Evolutionary conservation across 352 stramenopile genomes (phyloP), one percentile per base, ranked within the genome.

Genomic region (Elongisporangium senticosum): DNA sequence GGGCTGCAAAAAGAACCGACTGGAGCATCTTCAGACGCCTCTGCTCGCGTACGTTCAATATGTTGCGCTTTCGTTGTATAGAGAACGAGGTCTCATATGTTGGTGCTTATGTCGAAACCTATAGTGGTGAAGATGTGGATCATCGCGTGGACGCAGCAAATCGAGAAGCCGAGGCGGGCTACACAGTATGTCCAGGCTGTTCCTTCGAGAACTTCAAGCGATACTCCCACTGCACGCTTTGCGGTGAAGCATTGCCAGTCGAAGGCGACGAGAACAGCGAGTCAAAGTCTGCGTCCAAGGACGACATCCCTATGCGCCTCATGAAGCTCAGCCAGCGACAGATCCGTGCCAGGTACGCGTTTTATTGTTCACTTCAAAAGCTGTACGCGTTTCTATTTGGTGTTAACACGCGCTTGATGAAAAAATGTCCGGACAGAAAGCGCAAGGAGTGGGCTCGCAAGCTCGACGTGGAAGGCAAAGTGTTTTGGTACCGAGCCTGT

Each of bases 201-300:
- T 73, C 65, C 21, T 91, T 91, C 58, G 82, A 89, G 51, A 91
- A 91, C 68, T 91, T 91, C 67, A 80, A 71, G 56, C 74, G 77
- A 49, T 80, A 85, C 58, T 63, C 72, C 23, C 71, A 86, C 61
- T 91, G 82, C 58, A 74, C 73, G 17, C 61, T 89, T 11, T 91
- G 82, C 51, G 82, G 82, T 26, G 76, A 87, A 39, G 79, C 79
- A 26, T 63, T 88, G 20, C 50, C 51, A 19, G 54, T 68, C n/a
- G 68, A 72, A 21, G 62, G 61, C 13, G 67, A 55, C 19, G 59
- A 65, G 6, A 50, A 55, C 6, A n/a, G 4, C 22, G 56, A 50
- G 11, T 15, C 43, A 6, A 50, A 37, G 8, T n/a, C 19, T 2
- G 37, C 11, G 7, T 55, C 11, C 58, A 23, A 47, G 4, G 40